Percentiles rank a stretch among this genome's conserved stretches.
These are phyloP conservation scores for Limnomonas spitsbergensis DNA, from an alignment of 139 green algal genomes.

Conservation along the genomic window DNA sequence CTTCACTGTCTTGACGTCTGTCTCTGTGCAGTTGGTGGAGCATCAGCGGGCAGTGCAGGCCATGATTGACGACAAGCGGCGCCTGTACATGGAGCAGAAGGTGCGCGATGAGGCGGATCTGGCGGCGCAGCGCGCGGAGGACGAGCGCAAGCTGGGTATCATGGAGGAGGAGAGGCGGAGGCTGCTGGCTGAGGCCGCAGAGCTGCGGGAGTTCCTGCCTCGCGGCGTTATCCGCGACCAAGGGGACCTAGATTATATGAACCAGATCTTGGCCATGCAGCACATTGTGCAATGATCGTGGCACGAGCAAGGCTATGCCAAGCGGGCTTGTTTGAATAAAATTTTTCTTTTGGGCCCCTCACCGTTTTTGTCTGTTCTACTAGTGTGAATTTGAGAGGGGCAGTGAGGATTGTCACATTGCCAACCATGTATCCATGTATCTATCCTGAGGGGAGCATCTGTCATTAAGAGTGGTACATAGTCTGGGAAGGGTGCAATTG, in stretches of 20 bases:
- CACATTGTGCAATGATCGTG: too few relatives aligned
- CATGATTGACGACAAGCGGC: slow-evolving; percentile 68
- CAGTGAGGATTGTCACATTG: too few relatives aligned
- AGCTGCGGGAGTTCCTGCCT: slow-evolving; percentile 73
- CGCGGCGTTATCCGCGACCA: slow-evolving; percentile 67
- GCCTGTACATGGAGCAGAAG: slow-evolving; percentile 59
- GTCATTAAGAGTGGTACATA: too few relatives aligned
- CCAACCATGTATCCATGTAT: too few relatives aligned
- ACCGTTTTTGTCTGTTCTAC: too few relatives aligned
- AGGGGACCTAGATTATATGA: slow-evolving; percentile 55
- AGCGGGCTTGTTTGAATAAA: too few relatives aligned
- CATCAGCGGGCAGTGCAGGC: slow-evolving; percentile 76
- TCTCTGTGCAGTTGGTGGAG: slow-evolving; percentile 51
- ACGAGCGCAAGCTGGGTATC: slow-evolving; percentile 49
- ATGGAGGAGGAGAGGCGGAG: slow-evolving; percentile 67
- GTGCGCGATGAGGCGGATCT: slow-evolving; percentile 60
- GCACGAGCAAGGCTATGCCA: too few relatives aligned
- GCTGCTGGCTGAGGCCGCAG: slow-evolving; percentile 71
- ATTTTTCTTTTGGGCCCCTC: too few relatives aligned
- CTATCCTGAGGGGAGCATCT: too few relatives aligned
- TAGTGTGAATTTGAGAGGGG: too few relatives aligned
- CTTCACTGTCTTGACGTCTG: too few relatives aligned
- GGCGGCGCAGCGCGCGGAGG: slow-evolving; percentile 45
- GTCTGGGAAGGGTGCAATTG: too few relatives aligned
- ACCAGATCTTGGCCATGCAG: background rate